phyloP scores from a whole-genome alignment of 176 grass and related monocot species.

The Neostapfia colusana region DNA sequence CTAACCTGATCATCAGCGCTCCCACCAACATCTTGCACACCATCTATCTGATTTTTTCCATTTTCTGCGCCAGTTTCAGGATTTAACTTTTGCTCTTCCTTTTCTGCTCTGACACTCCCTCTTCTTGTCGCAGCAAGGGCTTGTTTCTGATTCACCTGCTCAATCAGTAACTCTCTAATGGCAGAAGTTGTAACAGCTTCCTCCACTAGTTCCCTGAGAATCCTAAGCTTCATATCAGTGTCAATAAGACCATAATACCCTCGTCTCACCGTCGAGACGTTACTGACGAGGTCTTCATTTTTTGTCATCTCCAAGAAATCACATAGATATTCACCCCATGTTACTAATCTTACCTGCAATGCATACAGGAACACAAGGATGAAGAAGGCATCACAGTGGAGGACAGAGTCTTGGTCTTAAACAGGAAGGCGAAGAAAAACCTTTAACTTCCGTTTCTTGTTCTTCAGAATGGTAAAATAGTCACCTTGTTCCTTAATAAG shows the following conservation, averaged over 20 bases:
- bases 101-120: slow-evolving; percentile 56
- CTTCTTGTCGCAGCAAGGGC: slow-evolving; percentile 58
- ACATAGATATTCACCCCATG: slow-evolving; percentile 75
- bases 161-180: slow-evolving; percentile 66
- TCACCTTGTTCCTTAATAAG: slow-evolving; percentile 69
- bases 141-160: slow-evolving; percentile 61
- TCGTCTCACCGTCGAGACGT: slow-evolving; percentile 55
- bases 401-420: neutral
- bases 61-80: slow-evolving; percentile 30
- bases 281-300: slow-evolving; percentile 43
- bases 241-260: slow-evolving; percentile 79
- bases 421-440: slow-evolving; percentile 32
- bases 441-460: slow-evolving; percentile 63
- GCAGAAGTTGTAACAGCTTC: slow-evolving; percentile 64
- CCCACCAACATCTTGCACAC: slow-evolving; percentile 28
- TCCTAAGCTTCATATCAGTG: slow-evolving; percentile 59
- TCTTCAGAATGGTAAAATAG: slow-evolving; percentile 53
- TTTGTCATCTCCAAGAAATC: slow-evolving; percentile 70
- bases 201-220: slow-evolving; percentile 63
- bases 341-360: slow-evolving; percentile 61
- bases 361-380: slow-evolving; percentile 3
- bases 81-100: slow-evolving; percentile 41
- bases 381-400: slow-evolving; percentile 17
- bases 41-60: slow-evolving; percentile 41
- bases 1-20: slow-evolving; percentile 23